phyloP scores from a whole-genome alignment of 2,329 filamentous ascomycete species.

The Zasmidium cellare region DNA sequence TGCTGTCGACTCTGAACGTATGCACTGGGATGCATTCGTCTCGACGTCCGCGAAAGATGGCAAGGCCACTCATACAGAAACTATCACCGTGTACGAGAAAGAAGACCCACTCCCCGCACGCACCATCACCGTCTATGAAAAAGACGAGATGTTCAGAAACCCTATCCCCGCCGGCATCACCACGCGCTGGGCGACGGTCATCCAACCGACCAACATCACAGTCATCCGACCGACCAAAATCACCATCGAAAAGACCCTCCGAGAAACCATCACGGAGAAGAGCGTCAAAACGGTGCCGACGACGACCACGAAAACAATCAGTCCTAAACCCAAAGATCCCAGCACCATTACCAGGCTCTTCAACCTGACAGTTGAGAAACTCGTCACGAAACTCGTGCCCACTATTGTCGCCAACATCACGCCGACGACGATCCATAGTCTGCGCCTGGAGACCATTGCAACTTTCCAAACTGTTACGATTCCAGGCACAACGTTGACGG shows the following conservation, averaged over 20 bases:
- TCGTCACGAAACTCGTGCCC: not conserved
- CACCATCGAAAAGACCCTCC: too few relatives aligned
- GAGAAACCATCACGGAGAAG: too few relatives aligned
- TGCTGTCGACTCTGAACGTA: not conserved
- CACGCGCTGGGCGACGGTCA: not conserved
- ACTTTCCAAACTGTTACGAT: not conserved
- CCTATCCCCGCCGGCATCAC: constrained; percentile 11
- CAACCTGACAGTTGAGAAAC: not conserved
- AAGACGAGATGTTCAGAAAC: too few relatives aligned
- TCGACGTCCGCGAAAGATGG: too few relatives aligned
- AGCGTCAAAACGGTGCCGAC: not conserved
- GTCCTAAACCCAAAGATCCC: not conserved
- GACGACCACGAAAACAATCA: not conserved
- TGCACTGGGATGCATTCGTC: too few relatives aligned
- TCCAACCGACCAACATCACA: not conserved
- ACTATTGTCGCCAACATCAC: constrained; percentile 6
- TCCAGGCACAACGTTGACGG: not conserved
- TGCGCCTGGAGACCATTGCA: not conserved
- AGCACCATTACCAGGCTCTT: not conserved
- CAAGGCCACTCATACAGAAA: too few relatives aligned
- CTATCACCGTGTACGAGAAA: too few relatives aligned
- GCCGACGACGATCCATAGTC: not conserved
- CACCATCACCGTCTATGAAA: not conserved
- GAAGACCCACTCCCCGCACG: not conserved
- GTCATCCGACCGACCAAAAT: not conserved